These are phyloP conservation scores for Goniomonas avonlea DNA, from an alignment of 78 protist species.

Conservation along the genomic window DNA sequence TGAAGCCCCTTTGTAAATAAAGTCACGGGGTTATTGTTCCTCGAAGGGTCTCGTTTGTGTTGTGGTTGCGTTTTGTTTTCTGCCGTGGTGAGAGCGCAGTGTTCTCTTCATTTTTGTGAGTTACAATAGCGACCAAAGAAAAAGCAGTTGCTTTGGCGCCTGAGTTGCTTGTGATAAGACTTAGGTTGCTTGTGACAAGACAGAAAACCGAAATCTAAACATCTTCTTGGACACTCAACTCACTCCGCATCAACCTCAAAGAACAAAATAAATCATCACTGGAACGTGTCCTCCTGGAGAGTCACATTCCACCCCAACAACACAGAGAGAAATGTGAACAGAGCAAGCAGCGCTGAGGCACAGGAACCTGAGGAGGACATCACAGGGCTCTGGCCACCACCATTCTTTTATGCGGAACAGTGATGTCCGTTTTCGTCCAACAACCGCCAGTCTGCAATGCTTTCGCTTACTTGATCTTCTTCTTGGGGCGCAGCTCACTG, in stretches of 20 bases:
- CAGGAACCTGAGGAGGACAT: background rate
- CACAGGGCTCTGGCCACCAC: background rate
- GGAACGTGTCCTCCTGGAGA: background rate
- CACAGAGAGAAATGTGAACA: background rate
- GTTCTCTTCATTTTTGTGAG: background rate
- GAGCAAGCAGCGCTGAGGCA: background rate
- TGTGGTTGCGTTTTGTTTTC: background rate
- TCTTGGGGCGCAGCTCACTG: constrained; percentile 95
- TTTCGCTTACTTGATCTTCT: constrained; percentile 95
- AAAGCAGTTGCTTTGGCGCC: background rate
- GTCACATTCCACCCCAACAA: background rate
- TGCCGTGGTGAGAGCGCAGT: background rate
- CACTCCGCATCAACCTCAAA: background rate
- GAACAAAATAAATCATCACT: background rate
- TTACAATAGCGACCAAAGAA: background rate
- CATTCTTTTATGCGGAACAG: background rate
- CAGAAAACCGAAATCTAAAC: background rate
- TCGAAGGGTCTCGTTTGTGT: background rate
- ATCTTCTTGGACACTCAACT: background rate
- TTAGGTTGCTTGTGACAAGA: background rate
- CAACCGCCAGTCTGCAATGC: too few relatives aligned
- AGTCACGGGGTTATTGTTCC: background rate
- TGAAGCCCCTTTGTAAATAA: background rate
- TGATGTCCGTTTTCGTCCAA: background rate
- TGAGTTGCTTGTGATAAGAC: background rate